These are phyloP conservation scores for Lachnellula arida DNA, from an alignment of 2,329 filamentous ascomycete species.

Conservation along the genomic window DNA sequence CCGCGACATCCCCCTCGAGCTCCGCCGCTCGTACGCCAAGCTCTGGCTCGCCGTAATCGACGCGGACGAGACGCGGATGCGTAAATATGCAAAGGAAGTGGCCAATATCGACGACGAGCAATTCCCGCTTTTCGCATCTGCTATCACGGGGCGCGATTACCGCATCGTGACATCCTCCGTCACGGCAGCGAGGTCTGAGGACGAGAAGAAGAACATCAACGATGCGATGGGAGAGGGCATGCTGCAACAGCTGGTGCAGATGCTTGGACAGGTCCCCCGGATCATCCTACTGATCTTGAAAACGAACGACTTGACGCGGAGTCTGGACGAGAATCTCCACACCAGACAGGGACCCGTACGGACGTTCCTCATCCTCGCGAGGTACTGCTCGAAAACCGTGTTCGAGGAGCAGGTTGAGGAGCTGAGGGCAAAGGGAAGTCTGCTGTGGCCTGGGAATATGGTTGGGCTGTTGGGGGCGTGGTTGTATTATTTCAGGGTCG, in stretches of 20 bases:
- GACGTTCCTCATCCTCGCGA: constrained; percentile 62
- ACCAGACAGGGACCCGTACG: constrained; percentile 63
- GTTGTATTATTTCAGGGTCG: constrained; percentile 54
- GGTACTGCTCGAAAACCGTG: constrained; percentile 64
- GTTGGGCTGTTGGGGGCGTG: constrained; percentile 52
- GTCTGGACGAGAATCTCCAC: constrained; percentile 84
- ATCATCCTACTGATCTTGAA: constrained; percentile 95
- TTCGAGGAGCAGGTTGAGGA: constrained; percentile 60
- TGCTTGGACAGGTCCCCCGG: constrained; percentile 82
- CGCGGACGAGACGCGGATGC: constrained; percentile 79
- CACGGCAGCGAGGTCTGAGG: constrained; percentile 51
- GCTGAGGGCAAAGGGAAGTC: constrained; percentile 47
- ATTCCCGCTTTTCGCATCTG: constrained; percentile 91
- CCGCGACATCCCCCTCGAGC: constrained; percentile 74
- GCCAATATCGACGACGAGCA: constrained; percentile 84
- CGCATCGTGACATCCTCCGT: constrained; percentile 62
- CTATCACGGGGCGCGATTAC: constrained; percentile 93
- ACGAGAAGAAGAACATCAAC: constrained; percentile 85
- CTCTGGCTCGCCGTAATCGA: constrained; percentile 97
- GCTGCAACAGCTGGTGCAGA: constrained; percentile 78
- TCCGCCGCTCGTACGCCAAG: constrained; percentile 87
- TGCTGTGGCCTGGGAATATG: constrained; percentile 55
- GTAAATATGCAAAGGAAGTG: constrained; percentile 81
- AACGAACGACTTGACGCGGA: constrained; percentile 93
- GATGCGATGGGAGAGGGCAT: constrained; percentile 82